phyloP scores from a whole-genome alignment of 371 early-diverging fungal species.

The Rhizomucor pusillus region DNA sequence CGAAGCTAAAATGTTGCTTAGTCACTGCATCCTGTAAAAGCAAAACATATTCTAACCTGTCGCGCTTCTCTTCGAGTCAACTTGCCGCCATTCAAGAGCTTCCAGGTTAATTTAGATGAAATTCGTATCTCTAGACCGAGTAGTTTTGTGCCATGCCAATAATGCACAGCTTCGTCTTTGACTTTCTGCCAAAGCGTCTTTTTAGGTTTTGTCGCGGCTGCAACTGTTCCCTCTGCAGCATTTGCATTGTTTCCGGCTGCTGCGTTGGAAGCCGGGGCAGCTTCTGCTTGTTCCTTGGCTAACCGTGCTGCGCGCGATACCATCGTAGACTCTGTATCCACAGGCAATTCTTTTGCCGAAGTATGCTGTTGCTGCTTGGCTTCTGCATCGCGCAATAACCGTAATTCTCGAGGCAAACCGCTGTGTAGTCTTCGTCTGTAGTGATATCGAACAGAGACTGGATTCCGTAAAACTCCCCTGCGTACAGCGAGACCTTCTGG shows the following conservation, averaged over 20 bases:
- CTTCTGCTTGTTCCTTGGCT: constrained; percentile 33
- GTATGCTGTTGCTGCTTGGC: constrained; percentile 11
- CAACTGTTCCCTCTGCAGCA: constrained; percentile 13
- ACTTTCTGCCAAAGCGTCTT: constrained; percentile 76
- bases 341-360: neutral
- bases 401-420: neutral
- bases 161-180: constrained; percentile 90
- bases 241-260: neutral
- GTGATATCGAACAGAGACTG: constrained; percentile 5
- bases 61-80: constrained; percentile 89
- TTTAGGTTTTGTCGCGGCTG: constrained; percentile 47
- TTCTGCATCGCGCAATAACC: constrained; percentile 19
- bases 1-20: constrained; percentile 47
- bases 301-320: constrained; percentile 42
- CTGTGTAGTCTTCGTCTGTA: neutral
- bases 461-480: constrained; percentile 4
- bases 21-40: neutral
- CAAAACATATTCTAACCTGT: constrained; percentile 51
- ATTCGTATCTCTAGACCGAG: constrained; percentile 87
- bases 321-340: constrained; percentile 37
- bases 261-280: constrained; percentile 3
- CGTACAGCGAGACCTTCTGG: constrained; percentile 6
- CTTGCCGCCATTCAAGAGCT: constrained; percentile 73
- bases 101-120: constrained; percentile 77
- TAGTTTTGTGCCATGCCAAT: constrained; percentile 94